These are phyloP conservation scores for Barnettozyma botsteinii DNA, from an alignment of 805 yeast genomes.

Conservation along the genomic window DNA sequence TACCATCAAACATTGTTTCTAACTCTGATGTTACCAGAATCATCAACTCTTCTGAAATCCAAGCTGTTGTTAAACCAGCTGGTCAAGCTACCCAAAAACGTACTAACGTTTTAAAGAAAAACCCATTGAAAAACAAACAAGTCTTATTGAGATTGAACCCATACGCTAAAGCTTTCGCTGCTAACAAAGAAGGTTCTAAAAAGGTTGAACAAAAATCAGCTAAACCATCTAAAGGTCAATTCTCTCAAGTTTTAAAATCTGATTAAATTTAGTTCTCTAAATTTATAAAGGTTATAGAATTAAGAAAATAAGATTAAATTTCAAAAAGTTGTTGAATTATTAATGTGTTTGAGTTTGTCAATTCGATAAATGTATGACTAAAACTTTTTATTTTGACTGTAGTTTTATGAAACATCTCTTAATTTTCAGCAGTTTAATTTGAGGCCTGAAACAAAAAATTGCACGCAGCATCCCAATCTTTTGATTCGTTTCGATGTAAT, in stretches of 20 bases:
- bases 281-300: not conserved
- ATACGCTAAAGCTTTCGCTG: conserved; percentile 95
- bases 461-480: no score
- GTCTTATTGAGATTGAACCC: conserved; percentile 98
- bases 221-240: conserved; percentile 67
- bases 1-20: conserved; percentile 91
- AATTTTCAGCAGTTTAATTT: no score
- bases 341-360: conserved; percentile 1
- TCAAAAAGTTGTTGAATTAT: conserved; percentile 2
- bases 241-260: conserved; percentile 61
- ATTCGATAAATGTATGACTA: not conserved
- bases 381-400: not conserved
- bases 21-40: conserved; percentile 95
- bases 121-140: conserved; percentile 99
- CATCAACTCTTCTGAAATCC: conserved; percentile 99
- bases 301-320: no score
- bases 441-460: no score
- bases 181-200: conserved; percentile 81
- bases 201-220: conserved; percentile 62
- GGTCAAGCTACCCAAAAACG: conserved; percentile 93
- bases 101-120: conserved; percentile 95
- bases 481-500: no score
- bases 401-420: not conserved
- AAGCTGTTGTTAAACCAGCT: conserved; percentile 94
- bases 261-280: conserved; percentile 33